Evolutionary conservation across 495 filamentous ascomycete genomes (phyloP).

Genomic region (Penicillium paradoxum): DNA sequence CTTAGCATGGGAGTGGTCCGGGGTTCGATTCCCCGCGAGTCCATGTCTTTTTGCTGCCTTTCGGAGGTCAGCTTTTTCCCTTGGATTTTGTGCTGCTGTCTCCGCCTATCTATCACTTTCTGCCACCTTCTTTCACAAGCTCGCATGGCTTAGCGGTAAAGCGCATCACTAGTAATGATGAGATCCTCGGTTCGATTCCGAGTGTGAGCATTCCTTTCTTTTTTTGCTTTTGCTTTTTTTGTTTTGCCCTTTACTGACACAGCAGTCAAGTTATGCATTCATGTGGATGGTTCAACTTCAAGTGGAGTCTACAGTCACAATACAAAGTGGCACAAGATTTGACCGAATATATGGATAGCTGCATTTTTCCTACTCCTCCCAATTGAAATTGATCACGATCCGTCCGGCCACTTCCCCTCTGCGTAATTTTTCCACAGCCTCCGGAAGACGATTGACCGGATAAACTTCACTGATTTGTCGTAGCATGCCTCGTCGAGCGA

Average conservation of each 20-base stretch:
- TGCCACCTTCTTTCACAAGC: not conserved
- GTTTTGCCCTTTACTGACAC: no score
- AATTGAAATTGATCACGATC: conserved; percentile 48
- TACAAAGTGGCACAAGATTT: not conserved
- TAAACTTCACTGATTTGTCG: conserved; percentile 40
- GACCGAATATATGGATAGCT: not conserved
- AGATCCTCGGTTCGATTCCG: conserved; percentile 1
- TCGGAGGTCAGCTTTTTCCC: not conserved
- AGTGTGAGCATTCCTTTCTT: not conserved
- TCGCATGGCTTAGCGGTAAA: conserved; percentile 1
- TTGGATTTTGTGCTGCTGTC: not conserved
- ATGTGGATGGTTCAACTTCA: no score
- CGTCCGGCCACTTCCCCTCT: conserved; percentile 43
- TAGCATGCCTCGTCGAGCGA: conserved; percentile 41
- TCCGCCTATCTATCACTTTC: not conserved
- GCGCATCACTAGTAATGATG: not conserved
- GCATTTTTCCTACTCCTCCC: conserved; percentile 12
- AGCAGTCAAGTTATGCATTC: no score
- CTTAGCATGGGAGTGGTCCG: conserved; percentile 52
- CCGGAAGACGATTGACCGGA: conserved; percentile 34
- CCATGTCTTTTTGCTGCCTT: conserved; percentile 15
- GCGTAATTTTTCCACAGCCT: conserved; percentile 37
- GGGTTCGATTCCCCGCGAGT: conserved; percentile 56
- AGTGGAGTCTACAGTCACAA: not conserved
- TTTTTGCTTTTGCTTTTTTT: not conserved